A percentile compares a stretch with the other conserved stretches of the same genome.
Conservation (phyloP, 2,329 filamentous ascomycete genomes). For the Ophiostoma australiae region DNA sequence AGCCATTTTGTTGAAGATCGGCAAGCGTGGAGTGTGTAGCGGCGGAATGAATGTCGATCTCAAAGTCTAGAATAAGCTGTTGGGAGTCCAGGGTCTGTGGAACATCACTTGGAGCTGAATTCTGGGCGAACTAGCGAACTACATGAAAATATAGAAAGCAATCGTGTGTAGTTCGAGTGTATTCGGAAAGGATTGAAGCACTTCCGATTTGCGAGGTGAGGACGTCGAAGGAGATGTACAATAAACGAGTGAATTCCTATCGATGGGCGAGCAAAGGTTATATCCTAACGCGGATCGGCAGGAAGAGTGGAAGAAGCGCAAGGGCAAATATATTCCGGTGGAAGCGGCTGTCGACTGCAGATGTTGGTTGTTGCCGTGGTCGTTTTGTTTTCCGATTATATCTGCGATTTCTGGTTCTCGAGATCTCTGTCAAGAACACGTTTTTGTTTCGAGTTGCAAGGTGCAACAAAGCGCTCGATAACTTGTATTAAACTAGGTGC, state of each 20-base stretch:
- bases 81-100: constrained; percentile 11
- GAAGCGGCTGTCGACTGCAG: neutral
- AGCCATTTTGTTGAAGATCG: constrained; percentile 22
- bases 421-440: neutral
- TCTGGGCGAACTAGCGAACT: neutral
- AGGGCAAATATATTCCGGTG: neutral
- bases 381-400: neutral
- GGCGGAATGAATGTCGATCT: constrained; percentile 16
- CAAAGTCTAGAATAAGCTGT: neutral
- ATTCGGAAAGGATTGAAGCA: neutral
- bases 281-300: neutral
- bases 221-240: neutral
- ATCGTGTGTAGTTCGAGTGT: neutral
- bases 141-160: neutral
- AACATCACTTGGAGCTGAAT: neutral
- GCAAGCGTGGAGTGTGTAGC: constrained; percentile 10
- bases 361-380: neutral
- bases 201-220: neutral
- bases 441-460: neutral
- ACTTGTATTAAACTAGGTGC: neutral
- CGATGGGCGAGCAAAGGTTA: neutral
- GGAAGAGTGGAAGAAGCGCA: neutral
- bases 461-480: neutral
- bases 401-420: neutral
- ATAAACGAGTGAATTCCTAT: neutral